These are phyloP conservation scores for Penicillium pancosmium DNA, from an alignment of 495 filamentous ascomycete species.

Conservation along the genomic window DNA sequence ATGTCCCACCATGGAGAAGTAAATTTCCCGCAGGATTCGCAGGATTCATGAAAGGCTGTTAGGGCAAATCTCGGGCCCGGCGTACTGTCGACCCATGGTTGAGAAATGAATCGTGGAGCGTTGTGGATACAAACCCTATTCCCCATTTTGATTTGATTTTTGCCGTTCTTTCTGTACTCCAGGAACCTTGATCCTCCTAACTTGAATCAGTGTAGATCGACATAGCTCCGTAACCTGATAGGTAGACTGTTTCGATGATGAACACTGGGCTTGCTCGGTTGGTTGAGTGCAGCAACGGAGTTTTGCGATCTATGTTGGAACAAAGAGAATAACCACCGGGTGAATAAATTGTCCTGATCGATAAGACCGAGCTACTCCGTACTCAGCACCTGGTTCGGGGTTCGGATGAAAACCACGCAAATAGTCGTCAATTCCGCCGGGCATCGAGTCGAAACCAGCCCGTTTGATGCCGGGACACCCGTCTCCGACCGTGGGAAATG, in stretches of 20 bases:
- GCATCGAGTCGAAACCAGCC: background rate
- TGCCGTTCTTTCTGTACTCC: background rate
- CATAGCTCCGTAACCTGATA: background rate
- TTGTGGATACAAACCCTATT: conserved; percentile 2
- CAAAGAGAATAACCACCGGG: background rate
- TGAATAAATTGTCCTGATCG: background rate
- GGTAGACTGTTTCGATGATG: background rate
- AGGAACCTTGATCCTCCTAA: background rate
- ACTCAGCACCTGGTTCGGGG: background rate
- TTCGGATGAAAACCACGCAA: background rate
- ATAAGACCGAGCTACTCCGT: background rate
- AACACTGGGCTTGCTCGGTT: background rate
- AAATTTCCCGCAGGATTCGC: background rate
- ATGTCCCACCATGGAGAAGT: background rate
- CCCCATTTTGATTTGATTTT: background rate
- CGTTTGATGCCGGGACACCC: background rate
- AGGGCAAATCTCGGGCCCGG: background rate
- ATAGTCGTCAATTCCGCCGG: background rate
- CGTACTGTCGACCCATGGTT: background rate
- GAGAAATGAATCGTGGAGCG: background rate
- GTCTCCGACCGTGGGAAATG: conserved; percentile 1
- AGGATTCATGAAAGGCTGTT: background rate
- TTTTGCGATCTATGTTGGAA: conserved; percentile 1
- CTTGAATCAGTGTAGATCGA: background rate
- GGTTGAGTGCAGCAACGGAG: background rate